phyloP scores from a whole-genome alignment of 805 yeast species.

The Ogataea trehaloabstinens region DNA sequence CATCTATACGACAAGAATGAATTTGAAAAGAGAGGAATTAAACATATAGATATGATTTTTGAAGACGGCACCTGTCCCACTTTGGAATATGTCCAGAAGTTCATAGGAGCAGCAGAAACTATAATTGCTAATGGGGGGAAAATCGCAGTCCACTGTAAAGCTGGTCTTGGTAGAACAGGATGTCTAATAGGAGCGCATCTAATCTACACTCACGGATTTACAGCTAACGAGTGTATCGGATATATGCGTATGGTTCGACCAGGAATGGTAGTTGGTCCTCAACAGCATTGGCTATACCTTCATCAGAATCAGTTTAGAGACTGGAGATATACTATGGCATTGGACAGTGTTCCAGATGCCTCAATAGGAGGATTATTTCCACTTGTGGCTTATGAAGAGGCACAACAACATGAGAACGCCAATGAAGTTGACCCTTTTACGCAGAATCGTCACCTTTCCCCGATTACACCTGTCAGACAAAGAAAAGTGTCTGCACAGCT shows the following conservation, averaged over 20 bases:
- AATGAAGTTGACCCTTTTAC: constrained; percentile 29
- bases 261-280: constrained; percentile 99
- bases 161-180: constrained; percentile 97
- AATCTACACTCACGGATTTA: constrained; percentile 93
- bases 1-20: constrained; percentile 84
- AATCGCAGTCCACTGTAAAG: constrained; percentile 98
- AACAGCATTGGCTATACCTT: constrained; percentile 96
- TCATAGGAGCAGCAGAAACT: constrained; percentile 93
- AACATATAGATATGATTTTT: constrained; percentile 92
- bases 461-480: constrained; percentile 74
- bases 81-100: constrained; percentile 86
- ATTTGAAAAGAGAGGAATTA: constrained; percentile 78
- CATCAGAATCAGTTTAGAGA: constrained; percentile 96
- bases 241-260: constrained; percentile 96
- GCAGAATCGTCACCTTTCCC: constrained; percentile 35
- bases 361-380: constrained; percentile 67
- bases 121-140: constrained; percentile 83
- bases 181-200: constrained; percentile 96
- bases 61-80: constrained; percentile 99
- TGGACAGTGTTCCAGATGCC: constrained; percentile 65
- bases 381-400: constrained; percentile 57
- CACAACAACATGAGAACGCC: constrained; percentile 45
- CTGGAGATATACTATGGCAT: constrained; percentile 89
- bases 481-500: constrained; percentile 67
- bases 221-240: constrained; percentile 95